Conservation (phyloP, 345 rosid species). For the Eutrema heterophyllum region DNA sequence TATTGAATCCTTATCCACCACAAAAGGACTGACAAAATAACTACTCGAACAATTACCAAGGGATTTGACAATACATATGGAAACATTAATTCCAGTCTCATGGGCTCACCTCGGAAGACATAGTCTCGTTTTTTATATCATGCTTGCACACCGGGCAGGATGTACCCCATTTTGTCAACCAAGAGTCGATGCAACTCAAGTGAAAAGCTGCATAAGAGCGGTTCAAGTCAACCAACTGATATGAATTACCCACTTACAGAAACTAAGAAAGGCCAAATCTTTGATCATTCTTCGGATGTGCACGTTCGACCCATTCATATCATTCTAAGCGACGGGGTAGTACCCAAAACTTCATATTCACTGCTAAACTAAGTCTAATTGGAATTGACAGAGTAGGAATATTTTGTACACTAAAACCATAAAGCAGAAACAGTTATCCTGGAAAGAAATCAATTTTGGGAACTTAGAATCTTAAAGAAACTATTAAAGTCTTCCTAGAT, state of each 20-base stretch:
- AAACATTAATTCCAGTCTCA: background rate
- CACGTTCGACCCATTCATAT: background rate
- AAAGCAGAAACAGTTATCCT: background rate
- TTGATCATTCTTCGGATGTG: background rate
- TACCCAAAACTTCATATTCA: background rate
- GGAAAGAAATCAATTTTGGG: background rate
- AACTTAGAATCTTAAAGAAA: no score
- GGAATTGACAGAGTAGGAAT: background rate
- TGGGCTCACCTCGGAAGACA: conserved; percentile 42
- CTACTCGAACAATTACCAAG: background rate
- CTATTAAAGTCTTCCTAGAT: no score
- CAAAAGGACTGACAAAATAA: background rate
- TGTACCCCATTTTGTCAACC: conserved; percentile 78
- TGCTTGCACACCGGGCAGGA: conserved; percentile 83
- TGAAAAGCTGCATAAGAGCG: conserved; percentile 56
- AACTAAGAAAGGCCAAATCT: background rate
- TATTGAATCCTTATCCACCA: background rate
- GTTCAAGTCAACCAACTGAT: conserved; percentile 21
- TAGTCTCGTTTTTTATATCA: conserved; percentile 41
- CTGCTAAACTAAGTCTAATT: background rate
- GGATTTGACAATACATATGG: background rate
- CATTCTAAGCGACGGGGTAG: background rate
- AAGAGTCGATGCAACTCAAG: conserved; percentile 56
- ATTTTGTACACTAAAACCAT: background rate
- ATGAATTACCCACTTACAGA: background rate